Conservation (phyloP, 352 stramenopile genomes). For the Globisporangium recalcitrans region DNA sequence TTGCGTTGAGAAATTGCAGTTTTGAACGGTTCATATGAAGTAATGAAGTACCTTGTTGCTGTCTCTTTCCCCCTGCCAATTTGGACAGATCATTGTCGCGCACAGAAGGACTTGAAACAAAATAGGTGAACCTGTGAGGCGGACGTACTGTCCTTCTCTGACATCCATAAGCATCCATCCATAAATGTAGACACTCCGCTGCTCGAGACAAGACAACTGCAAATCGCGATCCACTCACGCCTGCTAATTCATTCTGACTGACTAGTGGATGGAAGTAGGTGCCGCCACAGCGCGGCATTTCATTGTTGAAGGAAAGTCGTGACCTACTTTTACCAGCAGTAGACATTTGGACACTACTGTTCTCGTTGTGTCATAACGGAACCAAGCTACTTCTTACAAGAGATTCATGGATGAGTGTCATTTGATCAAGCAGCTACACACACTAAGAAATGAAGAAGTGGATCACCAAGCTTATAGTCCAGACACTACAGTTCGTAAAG, state of each 20-base stretch:
- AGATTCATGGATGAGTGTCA: not conserved
- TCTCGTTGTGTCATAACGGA: not conserved
- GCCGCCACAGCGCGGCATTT: too few relatives aligned
- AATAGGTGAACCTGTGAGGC: not conserved
- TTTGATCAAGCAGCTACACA: not conserved
- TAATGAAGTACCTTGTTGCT: not conserved
- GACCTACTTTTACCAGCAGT: too few relatives aligned
- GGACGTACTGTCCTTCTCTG: not conserved
- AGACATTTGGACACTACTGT: too few relatives aligned
- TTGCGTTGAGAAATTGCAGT: not conserved
- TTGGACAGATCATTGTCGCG: not conserved
- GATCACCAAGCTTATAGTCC: not conserved
- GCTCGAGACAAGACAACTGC: not conserved
- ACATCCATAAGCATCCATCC: too few relatives aligned
- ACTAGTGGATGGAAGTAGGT: too few relatives aligned
- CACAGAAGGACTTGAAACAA: not conserved
- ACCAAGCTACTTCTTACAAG: not conserved
- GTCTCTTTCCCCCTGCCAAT: not conserved
- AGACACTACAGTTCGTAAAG: not conserved
- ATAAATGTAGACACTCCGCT: not conserved
- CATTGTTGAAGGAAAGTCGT: too few relatives aligned
- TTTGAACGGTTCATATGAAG: not conserved
- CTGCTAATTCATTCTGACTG: not conserved
- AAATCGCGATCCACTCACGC: not conserved
- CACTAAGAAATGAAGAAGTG: not conserved